Percentiles rank a stretch among this genome's conserved stretches.
phyloP scores from a whole-genome alignment of 139 green algal species.

The Chlorella sorokiniana region DNA sequence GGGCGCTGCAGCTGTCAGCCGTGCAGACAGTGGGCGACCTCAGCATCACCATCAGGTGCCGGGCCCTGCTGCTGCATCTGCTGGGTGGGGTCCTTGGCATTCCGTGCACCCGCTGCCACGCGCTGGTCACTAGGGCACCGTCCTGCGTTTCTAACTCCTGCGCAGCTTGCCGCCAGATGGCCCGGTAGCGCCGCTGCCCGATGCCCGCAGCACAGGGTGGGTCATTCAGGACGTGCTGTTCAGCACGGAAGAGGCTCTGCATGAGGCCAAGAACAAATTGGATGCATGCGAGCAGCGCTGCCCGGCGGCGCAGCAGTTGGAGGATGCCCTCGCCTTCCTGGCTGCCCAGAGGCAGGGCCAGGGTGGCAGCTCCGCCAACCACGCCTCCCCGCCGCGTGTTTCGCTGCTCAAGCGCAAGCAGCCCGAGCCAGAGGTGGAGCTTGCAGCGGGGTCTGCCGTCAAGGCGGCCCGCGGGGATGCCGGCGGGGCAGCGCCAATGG shows the following conservation, averaged over 20 bases:
- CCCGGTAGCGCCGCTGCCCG: not conserved
- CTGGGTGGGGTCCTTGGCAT: not conserved
- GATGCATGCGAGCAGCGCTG: slow-evolving; percentile 11
- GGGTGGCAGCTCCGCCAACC: not conserved
- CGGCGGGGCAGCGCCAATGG: no score
- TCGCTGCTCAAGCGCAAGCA: slow-evolving; percentile 18
- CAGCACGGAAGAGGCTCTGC: not conserved
- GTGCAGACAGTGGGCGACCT: not conserved
- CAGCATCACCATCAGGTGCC: not conserved
- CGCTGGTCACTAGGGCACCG: not conserved
- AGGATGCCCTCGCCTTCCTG: slow-evolving; percentile 1
- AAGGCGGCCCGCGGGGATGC: not conserved
- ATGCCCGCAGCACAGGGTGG: not conserved
- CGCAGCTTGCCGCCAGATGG: slow-evolving; percentile 13
- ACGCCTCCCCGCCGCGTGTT: not conserved
- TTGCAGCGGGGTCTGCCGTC: not conserved
- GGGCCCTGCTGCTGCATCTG: no score
- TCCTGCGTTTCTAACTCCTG: not conserved
- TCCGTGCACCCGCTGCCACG: not conserved
- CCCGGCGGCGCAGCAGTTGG: slow-evolving; percentile 10
- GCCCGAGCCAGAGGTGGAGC: not conserved
- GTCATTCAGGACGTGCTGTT: slow-evolving; percentile 20
- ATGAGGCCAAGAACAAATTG: not conserved
- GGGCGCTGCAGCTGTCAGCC: slow-evolving; percentile 2
- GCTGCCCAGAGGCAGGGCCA: not conserved